Base-by-base conservation (phyloP, 2,329 filamentous ascomycete species). In the Alternaria brassicicola region DNA sequence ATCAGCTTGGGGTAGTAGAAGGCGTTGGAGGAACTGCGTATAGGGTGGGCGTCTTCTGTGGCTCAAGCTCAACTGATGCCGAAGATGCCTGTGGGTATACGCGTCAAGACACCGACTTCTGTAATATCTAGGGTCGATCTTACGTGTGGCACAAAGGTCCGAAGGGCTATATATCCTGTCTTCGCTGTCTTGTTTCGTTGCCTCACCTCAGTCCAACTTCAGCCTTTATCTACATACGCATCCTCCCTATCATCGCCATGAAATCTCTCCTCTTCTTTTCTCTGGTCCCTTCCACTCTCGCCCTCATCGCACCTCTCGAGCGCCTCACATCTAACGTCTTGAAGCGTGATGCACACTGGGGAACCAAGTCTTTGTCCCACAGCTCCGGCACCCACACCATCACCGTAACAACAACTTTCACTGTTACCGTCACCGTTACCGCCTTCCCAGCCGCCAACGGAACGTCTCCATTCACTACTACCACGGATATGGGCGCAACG, bases 401-500 rank as follows among this genome's bases (percentile, higher is more conserved):
- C 1, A 59, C 51, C 21, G 28, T 31, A 4, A 56, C 47, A 0
- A 52, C 19, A 9, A 56, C 52, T 3, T 10, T 52, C 1, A 59
- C 52, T 13, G 30, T 57, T 1, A 60, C 57, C 12, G 30, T 57
- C 2, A 60, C 57, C 7, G 23, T 45, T 0, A 36, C 46, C 7
- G 21, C 42, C 6, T 43, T 52, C 25, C 51, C 51, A 6, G 28
- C 41, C 2, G 23, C 21, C 3, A 41, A 47, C 8, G 13, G 8
- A 4, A 17, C 30, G 1, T 35, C 35, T n/a, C 43, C 30, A 4
- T 33, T 35, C 9, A 8, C 9, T 8, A 45, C 48, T 1, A 28
- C 42, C 2, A 56, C 52, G 1, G n/a, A 25, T 4, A 13, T 15
- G 13, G 35, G 28, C 19, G 43, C 4, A 13, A 30, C 43, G 2